Conservation (phyloP, 179 eudicot species). For the Beta macrorhiza region DNA sequence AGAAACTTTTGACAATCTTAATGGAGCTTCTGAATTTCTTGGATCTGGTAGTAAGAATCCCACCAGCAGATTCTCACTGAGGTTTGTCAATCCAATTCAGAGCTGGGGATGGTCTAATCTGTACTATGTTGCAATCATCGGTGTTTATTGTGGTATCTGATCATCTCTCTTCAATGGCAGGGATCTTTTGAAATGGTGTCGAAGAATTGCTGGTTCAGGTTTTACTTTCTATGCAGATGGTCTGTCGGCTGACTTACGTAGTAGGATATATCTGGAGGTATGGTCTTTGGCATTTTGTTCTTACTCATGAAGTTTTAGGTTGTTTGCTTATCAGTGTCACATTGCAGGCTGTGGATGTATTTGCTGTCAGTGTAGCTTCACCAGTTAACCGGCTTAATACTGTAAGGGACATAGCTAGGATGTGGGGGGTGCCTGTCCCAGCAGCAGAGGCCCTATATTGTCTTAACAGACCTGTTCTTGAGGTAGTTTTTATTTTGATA, state of each 20-base stretch:
- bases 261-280: slow-evolving; percentile 75
- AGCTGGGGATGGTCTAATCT: slow-evolving; percentile 1
- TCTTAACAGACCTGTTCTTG: slow-evolving; percentile 63
- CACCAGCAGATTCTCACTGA: slow-evolving; percentile 60
- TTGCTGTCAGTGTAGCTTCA: slow-evolving; percentile 71
- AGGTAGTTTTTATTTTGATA: slow-evolving; percentile 41
- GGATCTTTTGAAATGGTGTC: slow-evolving; percentile 93
- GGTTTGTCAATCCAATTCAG: slow-evolving; percentile 38
- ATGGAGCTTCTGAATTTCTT: slow-evolving; percentile 40
- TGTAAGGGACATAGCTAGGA: slow-evolving; percentile 55
- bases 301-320: not conserved
- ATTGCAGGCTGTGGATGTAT: slow-evolving; percentile 85
- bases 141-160: not conserved
- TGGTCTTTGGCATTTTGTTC: slow-evolving; percentile 14
- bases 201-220: slow-evolving; percentile 68
- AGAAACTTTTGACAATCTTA: slow-evolving; percentile 70
- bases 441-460: slow-evolving; percentile 49
- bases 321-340: slow-evolving; percentile 1
- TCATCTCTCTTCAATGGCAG: slow-evolving; percentile 35
- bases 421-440: slow-evolving; percentile 56
- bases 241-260: slow-evolving; percentile 46
- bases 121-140: not conserved
- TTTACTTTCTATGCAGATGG: slow-evolving; percentile 38
- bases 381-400: slow-evolving; percentile 45
- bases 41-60: slow-evolving; percentile 33